Percentiles rank a stretch among this genome's conserved stretches.
Evolutionary conservation across 345 rosid species (phyloP).

Genomic region (Eucalyptus albens): DNA sequence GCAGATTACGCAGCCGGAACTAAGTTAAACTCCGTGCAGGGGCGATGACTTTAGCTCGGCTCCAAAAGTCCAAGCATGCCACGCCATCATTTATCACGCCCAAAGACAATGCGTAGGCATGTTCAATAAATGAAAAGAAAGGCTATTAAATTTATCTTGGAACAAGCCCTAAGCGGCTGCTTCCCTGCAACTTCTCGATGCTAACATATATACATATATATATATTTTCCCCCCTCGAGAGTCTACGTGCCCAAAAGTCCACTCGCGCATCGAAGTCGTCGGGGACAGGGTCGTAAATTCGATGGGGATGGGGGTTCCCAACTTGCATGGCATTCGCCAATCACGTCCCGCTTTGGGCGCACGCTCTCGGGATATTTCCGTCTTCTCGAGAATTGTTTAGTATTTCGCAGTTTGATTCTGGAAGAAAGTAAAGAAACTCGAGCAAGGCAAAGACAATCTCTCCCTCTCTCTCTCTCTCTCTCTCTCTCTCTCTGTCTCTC

Average conservation of each 20-base stretch:
- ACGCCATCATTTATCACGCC: background rate
- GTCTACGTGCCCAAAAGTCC: background rate
- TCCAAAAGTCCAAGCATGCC: background rate
- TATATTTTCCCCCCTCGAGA: background rate
- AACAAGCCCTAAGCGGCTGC: background rate
- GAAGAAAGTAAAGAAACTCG: background rate
- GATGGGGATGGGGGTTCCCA: background rate
- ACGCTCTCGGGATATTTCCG: background rate
- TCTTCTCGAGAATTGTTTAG: background rate
- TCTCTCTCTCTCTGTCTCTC: too few species aligned
- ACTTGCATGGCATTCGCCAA: background rate
- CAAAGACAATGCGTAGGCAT: background rate
- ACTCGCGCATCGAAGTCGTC: background rate
- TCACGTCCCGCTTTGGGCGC: background rate
- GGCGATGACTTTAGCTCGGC: background rate
- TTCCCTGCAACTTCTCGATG: background rate
- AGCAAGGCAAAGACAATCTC: background rate
- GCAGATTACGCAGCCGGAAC: background rate
- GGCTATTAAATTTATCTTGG: background rate
- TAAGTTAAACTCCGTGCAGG: background rate
- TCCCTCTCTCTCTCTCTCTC: background rate
- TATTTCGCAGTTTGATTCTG: background rate
- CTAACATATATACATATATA: background rate
- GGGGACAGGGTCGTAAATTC: background rate
- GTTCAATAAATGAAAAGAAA: background rate